Evolutionary conservation across 805 yeast species (phyloP), one percentile per base, ranked within the genome.

Genomic region (Cyberlindnera suaveolens): DNA sequence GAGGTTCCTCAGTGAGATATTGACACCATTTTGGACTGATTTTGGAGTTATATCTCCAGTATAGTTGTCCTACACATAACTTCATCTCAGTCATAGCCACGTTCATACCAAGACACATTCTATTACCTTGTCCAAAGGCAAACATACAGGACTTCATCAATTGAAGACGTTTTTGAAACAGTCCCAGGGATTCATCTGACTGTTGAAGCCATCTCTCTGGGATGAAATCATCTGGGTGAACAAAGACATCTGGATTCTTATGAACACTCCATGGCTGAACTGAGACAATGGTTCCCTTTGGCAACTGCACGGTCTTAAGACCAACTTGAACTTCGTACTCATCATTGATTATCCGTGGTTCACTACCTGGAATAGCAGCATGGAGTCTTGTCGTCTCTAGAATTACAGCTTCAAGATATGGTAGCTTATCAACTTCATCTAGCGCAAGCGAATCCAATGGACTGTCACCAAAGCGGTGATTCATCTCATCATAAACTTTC

Each of bases 41-140:
- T 13, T 49, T 45, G 19, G 77, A 68, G 10, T 49, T 42, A 49
- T 57, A 77, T 39, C 74, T 67, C 69, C 75, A 72, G 53, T 80
- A 75, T 15, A 83, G 57, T 45, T 71, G 70, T 9, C 79, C 75
- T 26, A 78, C 54, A 11, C 74, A 71, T 35, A 80, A 53, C 56
- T 81, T 82, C 68, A 82, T 79, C 55, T 82, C 89, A 34, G 75
- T 74, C 16, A 75, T 60, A 0, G 89, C 89, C 34, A 83, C 57
- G 55, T 82, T 71, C 78, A 78, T 73, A 1, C 91, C 90, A 42
- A 82, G 64, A 54, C 91, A 83, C 88, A 82, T 81, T 49, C 88
- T 64, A 17, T 79, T 68, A 3, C 90, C 91, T 34, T 78, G 74
- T 1, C 90, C 89, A 64, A 84, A 83, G 1, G 84, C 79, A 71